Evolutionary conservation across 176 grass and related monocot genomes (phyloP).

Genomic region (Rhynchospora breviuscula): DNA sequence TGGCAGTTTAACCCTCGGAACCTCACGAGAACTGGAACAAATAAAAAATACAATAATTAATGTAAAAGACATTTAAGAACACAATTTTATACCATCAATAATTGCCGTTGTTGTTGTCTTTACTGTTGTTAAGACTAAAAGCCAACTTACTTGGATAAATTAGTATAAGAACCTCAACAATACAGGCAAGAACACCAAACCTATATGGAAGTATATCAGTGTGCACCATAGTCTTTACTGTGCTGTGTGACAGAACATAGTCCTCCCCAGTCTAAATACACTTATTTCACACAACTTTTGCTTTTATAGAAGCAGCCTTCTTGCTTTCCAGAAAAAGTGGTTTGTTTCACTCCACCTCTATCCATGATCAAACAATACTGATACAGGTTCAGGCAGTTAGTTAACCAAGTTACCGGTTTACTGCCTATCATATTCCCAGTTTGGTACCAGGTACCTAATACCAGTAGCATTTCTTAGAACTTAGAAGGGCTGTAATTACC

Average conservation of each 20-base stretch:
- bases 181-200: not conserved
- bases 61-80: not conserved
- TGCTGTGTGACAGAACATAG: too few relatives aligned
- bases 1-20: conserved; percentile 52
- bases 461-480: not conserved
- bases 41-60: not conserved
- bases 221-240: too few relatives aligned
- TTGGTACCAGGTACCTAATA: not conserved
- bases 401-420: not conserved
- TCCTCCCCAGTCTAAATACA: too few relatives aligned
- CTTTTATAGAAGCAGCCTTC: not conserved
- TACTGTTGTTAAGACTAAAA: not conserved
- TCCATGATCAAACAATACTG: not conserved
- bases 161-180: not conserved
- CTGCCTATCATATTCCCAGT: not conserved
- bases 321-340: not conserved
- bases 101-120: not conserved
- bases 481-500: not conserved
- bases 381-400: not conserved
- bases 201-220: too few relatives aligned
- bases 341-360: not conserved
- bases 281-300: not conserved
- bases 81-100: not conserved
- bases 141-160: not conserved
- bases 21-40: conserved; percentile 35